Percentiles rank a stretch among this genome's conserved stretches.
These are phyloP conservation scores for Candida vartiovaarae DNA, from an alignment of 805 yeast genomes.

Conservation along the genomic window DNA sequence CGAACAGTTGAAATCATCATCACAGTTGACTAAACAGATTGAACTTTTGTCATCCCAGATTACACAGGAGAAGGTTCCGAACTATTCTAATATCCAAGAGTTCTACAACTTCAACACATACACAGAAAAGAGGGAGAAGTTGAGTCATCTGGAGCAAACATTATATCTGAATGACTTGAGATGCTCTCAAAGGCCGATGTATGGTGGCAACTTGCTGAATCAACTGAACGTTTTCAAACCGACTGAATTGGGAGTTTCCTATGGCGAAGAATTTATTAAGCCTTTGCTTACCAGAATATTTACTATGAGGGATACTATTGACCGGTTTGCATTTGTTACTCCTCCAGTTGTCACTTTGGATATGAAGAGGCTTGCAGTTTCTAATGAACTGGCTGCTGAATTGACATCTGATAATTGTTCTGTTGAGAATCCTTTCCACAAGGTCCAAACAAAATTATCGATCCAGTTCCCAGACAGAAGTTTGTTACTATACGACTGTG, in stretches of 20 bases:
- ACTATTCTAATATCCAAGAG: conserved; percentile 35
- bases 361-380: conserved; percentile 46
- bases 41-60: conserved; percentile 33
- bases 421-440: conserved; percentile 56
- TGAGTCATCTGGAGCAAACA: conserved; percentile 48
- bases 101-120: conserved; percentile 55
- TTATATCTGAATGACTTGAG: conserved; percentile 60
- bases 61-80: conserved; percentile 21
- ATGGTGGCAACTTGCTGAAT: conserved; percentile 52
- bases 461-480: conserved; percentile 97
- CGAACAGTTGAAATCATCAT: conserved; percentile 39
- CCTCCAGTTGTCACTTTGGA: conserved; percentile 81
- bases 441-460: conserved; percentile 76
- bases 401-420: conserved; percentile 24
- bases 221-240: conserved; percentile 31
- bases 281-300: conserved; percentile 35
- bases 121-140: conserved; percentile 42
- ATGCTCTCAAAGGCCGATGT: conserved; percentile 59
- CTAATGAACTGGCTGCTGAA: conserved; percentile 28
- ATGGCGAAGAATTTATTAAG: conserved; percentile 29
- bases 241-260: conserved; percentile 13
- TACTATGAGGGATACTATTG: conserved; percentile 44
- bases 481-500: conserved; percentile 90
- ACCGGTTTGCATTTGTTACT: conserved; percentile 78
- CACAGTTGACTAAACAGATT: conserved; percentile 37